phyloP scores from a whole-genome alignment of 495 filamentous ascomycete species.

The Penicillium chermesinum region DNA sequence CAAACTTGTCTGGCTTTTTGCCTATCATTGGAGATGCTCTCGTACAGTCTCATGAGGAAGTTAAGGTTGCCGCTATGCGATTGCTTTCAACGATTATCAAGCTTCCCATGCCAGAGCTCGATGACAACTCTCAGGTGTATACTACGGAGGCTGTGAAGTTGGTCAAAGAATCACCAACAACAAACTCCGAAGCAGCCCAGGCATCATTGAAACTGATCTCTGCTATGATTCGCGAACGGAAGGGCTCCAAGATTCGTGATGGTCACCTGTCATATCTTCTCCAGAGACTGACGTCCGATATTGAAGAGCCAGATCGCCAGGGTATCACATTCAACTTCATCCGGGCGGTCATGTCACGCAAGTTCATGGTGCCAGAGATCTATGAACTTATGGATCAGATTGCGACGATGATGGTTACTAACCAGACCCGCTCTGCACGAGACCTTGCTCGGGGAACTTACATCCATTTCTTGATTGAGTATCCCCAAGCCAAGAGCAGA shows the following conservation, averaged over 20 bases:
- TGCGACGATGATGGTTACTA: slow-evolving; percentile 92
- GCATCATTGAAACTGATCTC: slow-evolving; percentile 82
- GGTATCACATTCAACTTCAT: slow-evolving; percentile 93
- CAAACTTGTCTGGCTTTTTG: slow-evolving; percentile 77
- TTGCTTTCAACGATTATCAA: slow-evolving; percentile 80
- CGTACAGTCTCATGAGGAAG: slow-evolving; percentile 77
- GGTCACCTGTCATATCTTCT: slow-evolving; percentile 79
- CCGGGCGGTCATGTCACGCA: slow-evolving; percentile 74
- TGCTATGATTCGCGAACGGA: slow-evolving; percentile 76
- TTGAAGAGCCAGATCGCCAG: slow-evolving; percentile 86
- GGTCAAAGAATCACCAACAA: slow-evolving; percentile 69
- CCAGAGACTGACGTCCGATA: slow-evolving; percentile 74
- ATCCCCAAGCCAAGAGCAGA: slow-evolving; percentile 82
- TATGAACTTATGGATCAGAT: slow-evolving; percentile 89
- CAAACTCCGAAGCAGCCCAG: slow-evolving; percentile 74
- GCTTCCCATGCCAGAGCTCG: slow-evolving; percentile 68
- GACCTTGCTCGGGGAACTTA: slow-evolving; percentile 85
- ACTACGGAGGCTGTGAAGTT: slow-evolving; percentile 76
- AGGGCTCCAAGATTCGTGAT: slow-evolving; percentile 69
- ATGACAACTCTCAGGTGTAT: slow-evolving; percentile 68
- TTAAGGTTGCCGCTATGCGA: slow-evolving; percentile 77
- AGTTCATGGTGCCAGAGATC: slow-evolving; percentile 76
- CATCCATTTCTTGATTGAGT: slow-evolving; percentile 90
- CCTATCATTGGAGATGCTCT: slow-evolving; percentile 84
- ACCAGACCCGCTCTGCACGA: slow-evolving; percentile 77